Conservation (phyloP, 2,329 filamentous ascomycete genomes). For the Acrodontium crateriforme region DNA sequence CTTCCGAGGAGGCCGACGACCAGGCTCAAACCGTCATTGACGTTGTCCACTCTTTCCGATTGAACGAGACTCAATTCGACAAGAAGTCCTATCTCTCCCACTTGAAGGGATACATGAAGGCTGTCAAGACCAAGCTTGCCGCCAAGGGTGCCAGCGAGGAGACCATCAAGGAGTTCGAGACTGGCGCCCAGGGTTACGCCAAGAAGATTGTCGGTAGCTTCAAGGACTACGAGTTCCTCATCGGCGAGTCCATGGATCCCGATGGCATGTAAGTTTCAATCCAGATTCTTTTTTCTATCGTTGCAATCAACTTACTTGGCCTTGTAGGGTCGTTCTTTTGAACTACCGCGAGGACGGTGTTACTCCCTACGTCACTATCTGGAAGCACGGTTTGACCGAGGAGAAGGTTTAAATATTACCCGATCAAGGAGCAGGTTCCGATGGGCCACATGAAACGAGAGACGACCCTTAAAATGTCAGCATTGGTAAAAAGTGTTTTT, state of each 20-base stretch:
- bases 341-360: constrained; percentile 96
- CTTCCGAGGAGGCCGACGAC: constrained; percentile 57
- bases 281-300: too few species aligned
- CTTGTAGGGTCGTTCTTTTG: constrained; percentile 63
- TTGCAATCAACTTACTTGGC: constrained; percentile 2
- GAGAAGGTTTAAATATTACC: constrained; percentile 92
- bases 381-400: constrained; percentile 85
- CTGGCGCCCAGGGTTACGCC: constrained; percentile 55
- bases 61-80: constrained; percentile 64
- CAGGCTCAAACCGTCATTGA: constrained; percentile 67
- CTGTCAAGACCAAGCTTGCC: constrained; percentile 58
- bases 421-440: too few species aligned
- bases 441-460: constrained; percentile 1
- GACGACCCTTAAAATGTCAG: background rate
- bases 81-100: constrained; percentile 76
- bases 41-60: constrained; percentile 82
- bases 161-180: constrained; percentile 66
- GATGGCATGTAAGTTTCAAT: constrained; percentile 67
- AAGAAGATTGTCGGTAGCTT: constrained; percentile 79
- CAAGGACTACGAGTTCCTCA: constrained; percentile 93
- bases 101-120: constrained; percentile 94
- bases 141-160: constrained; percentile 48
- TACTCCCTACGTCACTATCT: constrained; percentile 79
- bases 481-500: background rate
- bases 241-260: constrained; percentile 81